Evolutionary conservation across 192 early-diverging fungal genomes (phyloP).

Genomic region (Backusella macrospora): DNA sequence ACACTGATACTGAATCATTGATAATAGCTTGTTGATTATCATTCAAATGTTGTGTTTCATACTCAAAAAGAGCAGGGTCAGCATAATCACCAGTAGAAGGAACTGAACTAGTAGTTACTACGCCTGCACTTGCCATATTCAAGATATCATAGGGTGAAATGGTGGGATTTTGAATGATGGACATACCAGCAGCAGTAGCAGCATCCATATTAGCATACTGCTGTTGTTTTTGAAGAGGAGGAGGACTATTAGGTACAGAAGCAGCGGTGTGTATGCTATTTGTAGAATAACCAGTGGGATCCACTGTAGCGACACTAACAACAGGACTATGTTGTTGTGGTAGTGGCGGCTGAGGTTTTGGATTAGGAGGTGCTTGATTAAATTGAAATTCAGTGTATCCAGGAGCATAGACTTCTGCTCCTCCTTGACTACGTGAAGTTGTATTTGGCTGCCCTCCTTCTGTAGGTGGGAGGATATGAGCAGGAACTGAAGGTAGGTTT

Average conservation of each 20-base stretch:
- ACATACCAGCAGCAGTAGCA: background rate
- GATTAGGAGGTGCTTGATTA: no score
- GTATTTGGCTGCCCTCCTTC: background rate
- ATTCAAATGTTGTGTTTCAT: no score
- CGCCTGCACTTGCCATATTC: background rate
- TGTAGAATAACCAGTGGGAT: no score
- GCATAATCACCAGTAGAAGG: background rate
- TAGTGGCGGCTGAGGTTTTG: no score
- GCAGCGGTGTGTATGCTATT: background rate
- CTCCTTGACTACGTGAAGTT: no score
- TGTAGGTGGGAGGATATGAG: background rate
- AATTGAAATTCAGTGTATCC: no score
- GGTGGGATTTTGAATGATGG: background rate
- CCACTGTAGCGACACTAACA: no score
- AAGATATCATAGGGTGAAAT: conserved; percentile 8
- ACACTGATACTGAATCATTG: no score
- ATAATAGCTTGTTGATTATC: no score
- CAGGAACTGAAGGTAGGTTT: background rate
- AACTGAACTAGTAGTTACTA: background rate
- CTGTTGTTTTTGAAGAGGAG: no score
- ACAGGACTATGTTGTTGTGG: no score
- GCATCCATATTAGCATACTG: background rate
- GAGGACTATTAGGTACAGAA: background rate
- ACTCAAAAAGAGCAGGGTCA: background rate
- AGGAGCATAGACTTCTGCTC: no score